These are phyloP conservation scores for Gracilaria caudata DNA, from an alignment of 23 red algal species.

Conservation along the genomic window DNA sequence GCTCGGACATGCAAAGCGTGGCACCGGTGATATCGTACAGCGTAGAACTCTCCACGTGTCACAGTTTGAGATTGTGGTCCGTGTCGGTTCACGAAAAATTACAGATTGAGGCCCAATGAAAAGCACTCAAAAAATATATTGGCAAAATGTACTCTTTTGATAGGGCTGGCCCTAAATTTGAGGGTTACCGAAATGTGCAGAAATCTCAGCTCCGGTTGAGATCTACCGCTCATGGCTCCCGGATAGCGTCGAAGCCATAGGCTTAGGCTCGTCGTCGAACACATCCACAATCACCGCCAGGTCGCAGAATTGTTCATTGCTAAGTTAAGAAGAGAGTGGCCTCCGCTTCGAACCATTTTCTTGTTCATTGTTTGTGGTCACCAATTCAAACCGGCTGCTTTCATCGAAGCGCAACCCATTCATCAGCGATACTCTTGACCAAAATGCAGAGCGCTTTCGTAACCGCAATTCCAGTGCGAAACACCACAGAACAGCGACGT, in stretches of 20 bases:
- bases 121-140: no score
- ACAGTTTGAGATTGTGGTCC: neutral
- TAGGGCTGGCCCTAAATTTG: neutral
- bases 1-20: no score
- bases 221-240: neutral
- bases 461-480: constrained; percentile 7
- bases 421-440: neutral
- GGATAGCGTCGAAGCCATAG: no score
- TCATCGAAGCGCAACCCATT: neutral
- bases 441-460: constrained; percentile 24
- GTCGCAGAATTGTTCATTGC: neutral
- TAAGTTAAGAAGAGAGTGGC: neutral
- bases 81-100: no score
- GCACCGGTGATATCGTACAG: neutral
- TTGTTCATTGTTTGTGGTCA: neutral
- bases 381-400: neutral
- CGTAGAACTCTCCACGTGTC: neutral
- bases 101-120: no score
- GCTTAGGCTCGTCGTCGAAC: no score
- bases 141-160: no score
- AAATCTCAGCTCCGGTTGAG: neutral
- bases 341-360: neutral
- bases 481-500: neutral
- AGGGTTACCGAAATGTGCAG: neutral
- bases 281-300: no score